Evolutionary conservation across 495 filamentous ascomycete genomes (phyloP), one percentile per base, ranked within the genome.

Genomic region (Peziza echinospora): DNA sequence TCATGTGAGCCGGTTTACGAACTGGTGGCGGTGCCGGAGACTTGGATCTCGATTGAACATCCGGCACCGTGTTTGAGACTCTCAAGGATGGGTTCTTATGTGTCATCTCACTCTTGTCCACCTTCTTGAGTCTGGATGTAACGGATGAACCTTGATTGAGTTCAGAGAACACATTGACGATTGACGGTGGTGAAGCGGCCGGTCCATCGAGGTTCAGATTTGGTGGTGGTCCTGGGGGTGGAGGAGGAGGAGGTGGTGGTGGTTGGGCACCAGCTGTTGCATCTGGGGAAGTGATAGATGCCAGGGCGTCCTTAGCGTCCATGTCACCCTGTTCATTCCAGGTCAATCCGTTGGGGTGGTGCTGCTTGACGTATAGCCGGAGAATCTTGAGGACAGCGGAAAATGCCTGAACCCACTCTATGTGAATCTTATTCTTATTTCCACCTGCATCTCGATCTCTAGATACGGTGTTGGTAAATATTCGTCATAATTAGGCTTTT

Each of bases 61-160:
- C 51, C 34, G 79, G 71, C 5, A 85, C 84, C 9, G 72, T 71
- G 7, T 78, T 79, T 44, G 70, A 67, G 10, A 79, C 74, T 28
- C 89, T 77, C 21, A 99, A 69, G 19, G 73, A 72, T n/a, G 91
- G 89, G 64, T 99, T 99, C 67, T 94, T 96, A 67, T 99, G 89
- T 41, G 89, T 96, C 85, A 93, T 93, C 57, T 93, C 64, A 19
- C 78, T 84, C 55, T 77, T 82, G 64, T 93, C 84, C 23, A 99
- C 89, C 66, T 93, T 99, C 46, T 79, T 75, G 13, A 99, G 71
- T 28, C 82, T 76, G 46, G 78, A 74, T 11, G 89, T 99, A 50
- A 99, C 81, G 21, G 69, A 64, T 50, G 82, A 77, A 45, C 89
- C 89, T 54, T 81, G 77, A 62, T 93, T 96, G 50, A 99, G 69